A percentile compares a stretch with the other conserved stretches of the same genome.
These are phyloP conservation scores for Hypoxylon cercidicola DNA, from an alignment of 495 filamentous ascomycete species.

Conservation along the genomic window DNA sequence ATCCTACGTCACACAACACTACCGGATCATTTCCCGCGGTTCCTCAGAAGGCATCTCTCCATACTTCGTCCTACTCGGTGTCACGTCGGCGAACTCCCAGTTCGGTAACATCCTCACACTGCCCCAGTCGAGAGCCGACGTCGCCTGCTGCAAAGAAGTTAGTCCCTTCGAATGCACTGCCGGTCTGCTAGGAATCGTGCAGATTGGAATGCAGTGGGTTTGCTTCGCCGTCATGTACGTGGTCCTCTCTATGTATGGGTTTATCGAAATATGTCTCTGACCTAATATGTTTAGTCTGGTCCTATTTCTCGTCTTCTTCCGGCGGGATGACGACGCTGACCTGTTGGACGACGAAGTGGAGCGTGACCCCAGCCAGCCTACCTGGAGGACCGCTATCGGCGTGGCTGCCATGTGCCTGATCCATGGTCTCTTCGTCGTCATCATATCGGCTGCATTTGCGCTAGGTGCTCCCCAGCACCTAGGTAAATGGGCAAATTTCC, in stretches of 20 bases:
- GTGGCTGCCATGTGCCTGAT: conserved; percentile 75
- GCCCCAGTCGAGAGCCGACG: conserved; percentile 77
- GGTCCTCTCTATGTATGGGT: not conserved
- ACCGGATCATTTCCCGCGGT: conserved; percentile 84
- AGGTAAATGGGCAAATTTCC: conserved; percentile 79
- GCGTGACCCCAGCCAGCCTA: conserved; percentile 59
- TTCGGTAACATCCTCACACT: conserved; percentile 92
- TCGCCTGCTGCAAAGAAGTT: conserved; percentile 84
- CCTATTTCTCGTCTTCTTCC: conserved; percentile 86
- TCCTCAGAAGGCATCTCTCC: conserved; percentile 97
- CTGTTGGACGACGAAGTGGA: conserved; percentile 57
- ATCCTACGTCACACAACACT: conserved; percentile 95
- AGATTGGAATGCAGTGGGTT: conserved; percentile 89
- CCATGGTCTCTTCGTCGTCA: conserved; percentile 74
- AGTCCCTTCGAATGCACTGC: conserved; percentile 85
- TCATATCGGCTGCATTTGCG: conserved; percentile 71
- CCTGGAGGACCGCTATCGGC: conserved; percentile 77
- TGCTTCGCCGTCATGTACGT: conserved; percentile 91
- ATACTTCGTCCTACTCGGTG: conserved; percentile 90
- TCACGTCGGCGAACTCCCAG: conserved; percentile 84
- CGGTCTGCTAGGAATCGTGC: conserved; percentile 84
- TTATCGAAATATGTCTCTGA: conserved; percentile 6
- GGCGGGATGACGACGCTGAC: conserved; percentile 68
- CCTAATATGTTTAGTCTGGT: conserved; percentile 70
- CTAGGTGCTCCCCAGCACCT: conserved; percentile 67